Evolutionary conservation across 2,329 filamentous ascomycete species (phyloP).

Genomic region (Alternaria postmessia): DNA sequence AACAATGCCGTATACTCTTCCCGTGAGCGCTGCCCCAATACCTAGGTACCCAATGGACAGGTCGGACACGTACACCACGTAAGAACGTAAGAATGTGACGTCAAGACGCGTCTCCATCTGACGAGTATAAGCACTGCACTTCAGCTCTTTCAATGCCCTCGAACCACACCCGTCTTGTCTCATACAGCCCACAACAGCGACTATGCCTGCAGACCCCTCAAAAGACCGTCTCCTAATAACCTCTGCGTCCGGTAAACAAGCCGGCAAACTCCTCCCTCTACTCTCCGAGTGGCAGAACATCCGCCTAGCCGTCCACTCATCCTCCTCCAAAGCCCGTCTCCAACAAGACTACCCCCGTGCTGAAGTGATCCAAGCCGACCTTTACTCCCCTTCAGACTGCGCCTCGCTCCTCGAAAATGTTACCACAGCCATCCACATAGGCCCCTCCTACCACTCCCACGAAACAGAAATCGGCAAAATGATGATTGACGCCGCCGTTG

Average conservation of each 20-base stretch:
- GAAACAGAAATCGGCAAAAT: constrained; percentile 46
- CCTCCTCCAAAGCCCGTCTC: constrained; percentile 37
- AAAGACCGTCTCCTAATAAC: constrained; percentile 51
- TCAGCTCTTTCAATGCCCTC: too few relatives aligned
- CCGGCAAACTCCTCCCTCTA: constrained; percentile 45
- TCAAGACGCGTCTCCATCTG: not conserved
- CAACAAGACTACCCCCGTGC: constrained; percentile 41
- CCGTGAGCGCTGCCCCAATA: too few relatives aligned
- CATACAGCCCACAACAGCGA: not conserved
- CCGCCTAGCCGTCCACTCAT: constrained; percentile 45
- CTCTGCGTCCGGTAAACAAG: constrained; percentile 51
- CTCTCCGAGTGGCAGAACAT: constrained; percentile 44
- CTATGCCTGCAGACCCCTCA: constrained; percentile 26
- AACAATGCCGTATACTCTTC: too few relatives aligned
- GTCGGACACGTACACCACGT: not conserved
- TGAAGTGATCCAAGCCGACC: constrained; percentile 43
- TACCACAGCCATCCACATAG: constrained; percentile 44
- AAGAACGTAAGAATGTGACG: not conserved
- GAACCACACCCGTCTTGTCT: not conserved
- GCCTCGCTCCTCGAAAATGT: constrained; percentile 39
- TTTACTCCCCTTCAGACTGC: constrained; percentile 32
- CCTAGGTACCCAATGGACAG: too few relatives aligned
- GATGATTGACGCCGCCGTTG: constrained; percentile 48
- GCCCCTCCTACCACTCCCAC: constrained; percentile 46
- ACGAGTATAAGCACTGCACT: not conserved